These are phyloP conservation scores for Fusarium nygamai DNA, from an alignment of 2,329 filamentous ascomycete genomes.

Conservation along the genomic window DNA sequence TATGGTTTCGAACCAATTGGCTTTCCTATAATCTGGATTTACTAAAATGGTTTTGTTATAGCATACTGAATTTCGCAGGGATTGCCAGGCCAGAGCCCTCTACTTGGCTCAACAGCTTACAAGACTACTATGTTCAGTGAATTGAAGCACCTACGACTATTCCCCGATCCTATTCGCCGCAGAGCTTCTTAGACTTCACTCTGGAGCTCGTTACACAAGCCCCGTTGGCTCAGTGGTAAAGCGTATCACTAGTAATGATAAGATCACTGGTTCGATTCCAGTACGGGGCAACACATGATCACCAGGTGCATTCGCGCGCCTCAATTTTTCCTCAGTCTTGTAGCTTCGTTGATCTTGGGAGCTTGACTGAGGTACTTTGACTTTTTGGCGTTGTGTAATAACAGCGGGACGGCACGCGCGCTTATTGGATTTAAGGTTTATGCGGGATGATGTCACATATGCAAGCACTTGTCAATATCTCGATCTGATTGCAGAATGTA, in stretches of 20 bases:
- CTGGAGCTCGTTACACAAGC: neutral
- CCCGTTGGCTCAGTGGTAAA: conserved; percentile 33
- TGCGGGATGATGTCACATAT: neutral
- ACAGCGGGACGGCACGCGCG: neutral
- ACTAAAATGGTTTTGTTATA: neutral
- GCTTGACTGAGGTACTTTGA: neutral
- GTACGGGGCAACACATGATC: conserved; percentile 4
- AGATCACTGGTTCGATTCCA: conserved; percentile 34
- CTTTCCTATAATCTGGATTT: neutral
- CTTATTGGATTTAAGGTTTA: conserved; percentile 18
- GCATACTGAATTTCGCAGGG: neutral
- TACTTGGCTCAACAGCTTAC: neutral
- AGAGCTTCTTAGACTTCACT: neutral
- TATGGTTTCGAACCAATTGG: too few species aligned
- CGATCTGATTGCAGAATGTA: neutral
- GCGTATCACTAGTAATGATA: conserved; percentile 39
- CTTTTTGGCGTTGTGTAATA: neutral
- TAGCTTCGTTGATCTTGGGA: neutral
- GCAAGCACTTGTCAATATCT: neutral
- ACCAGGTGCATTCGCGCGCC: rapidly evolving
- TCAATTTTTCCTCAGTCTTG: neutral
- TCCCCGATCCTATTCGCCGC: neutral
- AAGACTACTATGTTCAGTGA: neutral
- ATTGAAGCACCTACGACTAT: neutral
- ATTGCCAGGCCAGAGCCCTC: neutral